Evolutionary conservation across 306 rosid genomes (phyloP).

Genomic region (Cajanus cajan): DNA sequence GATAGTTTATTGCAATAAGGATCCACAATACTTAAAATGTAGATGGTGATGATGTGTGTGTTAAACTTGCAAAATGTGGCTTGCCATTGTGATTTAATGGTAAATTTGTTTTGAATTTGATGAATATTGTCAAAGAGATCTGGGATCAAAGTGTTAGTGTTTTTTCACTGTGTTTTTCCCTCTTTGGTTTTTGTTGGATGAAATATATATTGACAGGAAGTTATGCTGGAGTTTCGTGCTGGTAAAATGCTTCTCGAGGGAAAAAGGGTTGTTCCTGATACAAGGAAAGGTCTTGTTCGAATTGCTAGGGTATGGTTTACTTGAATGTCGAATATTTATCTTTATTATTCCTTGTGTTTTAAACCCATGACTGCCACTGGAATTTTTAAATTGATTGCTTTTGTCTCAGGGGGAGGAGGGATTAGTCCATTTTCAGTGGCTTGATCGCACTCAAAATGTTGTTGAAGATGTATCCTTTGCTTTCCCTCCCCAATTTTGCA

Average conservation of each 20-base stretch:
- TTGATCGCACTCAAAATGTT: slow-evolving; percentile 72
- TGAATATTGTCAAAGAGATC: neutral
- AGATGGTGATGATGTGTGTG: neutral
- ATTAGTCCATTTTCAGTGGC: slow-evolving; percentile 89
- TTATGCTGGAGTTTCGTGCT: slow-evolving; percentile 85
- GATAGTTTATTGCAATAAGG: neutral
- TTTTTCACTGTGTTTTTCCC: neutral
- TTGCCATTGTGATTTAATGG: slow-evolving; percentile 15
- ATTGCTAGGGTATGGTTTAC: slow-evolving; percentile 64
- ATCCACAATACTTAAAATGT: neutral
- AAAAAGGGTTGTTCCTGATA: slow-evolving; percentile 70
- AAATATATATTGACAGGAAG: slow-evolving; percentile 55
- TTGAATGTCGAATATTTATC: neutral
- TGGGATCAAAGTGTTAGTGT: neutral
- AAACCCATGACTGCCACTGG: neutral
- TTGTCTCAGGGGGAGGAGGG: slow-evolving; percentile 86
- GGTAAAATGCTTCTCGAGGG: slow-evolving; percentile 87
- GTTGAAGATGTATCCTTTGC: slow-evolving; percentile 92
- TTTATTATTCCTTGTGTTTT: neutral
- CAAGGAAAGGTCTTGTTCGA: slow-evolving; percentile 87
- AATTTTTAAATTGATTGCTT: slow-evolving; percentile 14
- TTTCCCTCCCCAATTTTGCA: neutral
- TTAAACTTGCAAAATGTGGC: neutral
- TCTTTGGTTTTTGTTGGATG: neutral
- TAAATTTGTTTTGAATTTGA: neutral